A percentile compares a stretch with the other conserved stretches of the same genome.
Conservation (phyloP, 2,329 filamentous ascomycete species). For the Alternaria panax region DNA sequence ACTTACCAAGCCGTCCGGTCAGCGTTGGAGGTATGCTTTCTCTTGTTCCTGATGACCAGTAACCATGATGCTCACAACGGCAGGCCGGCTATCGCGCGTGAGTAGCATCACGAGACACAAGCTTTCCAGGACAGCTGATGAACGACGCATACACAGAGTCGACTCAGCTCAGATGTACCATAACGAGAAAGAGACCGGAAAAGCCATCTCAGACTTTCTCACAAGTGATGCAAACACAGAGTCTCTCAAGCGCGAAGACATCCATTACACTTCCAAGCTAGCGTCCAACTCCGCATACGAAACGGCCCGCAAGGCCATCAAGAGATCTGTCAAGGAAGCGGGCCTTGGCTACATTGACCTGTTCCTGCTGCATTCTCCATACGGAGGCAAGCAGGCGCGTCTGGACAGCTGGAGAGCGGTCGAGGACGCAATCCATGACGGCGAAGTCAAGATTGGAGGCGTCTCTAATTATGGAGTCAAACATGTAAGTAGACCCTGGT, state of each 20-base stretch:
- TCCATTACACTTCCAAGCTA: conserved; percentile 84
- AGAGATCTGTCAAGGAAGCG: conserved; percentile 67
- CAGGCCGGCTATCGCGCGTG: conserved; percentile 58
- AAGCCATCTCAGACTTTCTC: conserved; percentile 68
- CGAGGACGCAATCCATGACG: conserved; percentile 75
- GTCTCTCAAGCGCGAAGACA: conserved; percentile 68
- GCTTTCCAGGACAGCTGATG: conserved; percentile 32
- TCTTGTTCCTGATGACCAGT: conserved; percentile 21
- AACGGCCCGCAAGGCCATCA: conserved; percentile 71
- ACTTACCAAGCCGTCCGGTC: conserved; percentile 64
- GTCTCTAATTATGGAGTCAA: conserved; percentile 81
- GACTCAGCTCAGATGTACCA: conserved; percentile 71
- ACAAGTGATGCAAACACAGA: conserved; percentile 55
- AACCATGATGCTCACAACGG: conserved; percentile 26
- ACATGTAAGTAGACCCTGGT: conserved; percentile 63
- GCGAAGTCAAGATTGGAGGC: conserved; percentile 74
- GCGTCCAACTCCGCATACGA: conserved; percentile 72
- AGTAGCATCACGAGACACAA: conserved; percentile 28
- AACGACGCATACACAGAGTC: conserved; percentile 47
- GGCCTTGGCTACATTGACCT: conserved; percentile 79
- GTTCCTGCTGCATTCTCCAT: conserved; percentile 80
- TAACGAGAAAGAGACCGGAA: conserved; percentile 75
- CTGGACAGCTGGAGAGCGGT: conserved; percentile 78
- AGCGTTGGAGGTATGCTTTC: conserved; percentile 61
- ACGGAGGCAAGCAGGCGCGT: conserved; percentile 73